Conservation (phyloP, 768 basidiomycete species). For the Polyporus arcularius region DNA sequence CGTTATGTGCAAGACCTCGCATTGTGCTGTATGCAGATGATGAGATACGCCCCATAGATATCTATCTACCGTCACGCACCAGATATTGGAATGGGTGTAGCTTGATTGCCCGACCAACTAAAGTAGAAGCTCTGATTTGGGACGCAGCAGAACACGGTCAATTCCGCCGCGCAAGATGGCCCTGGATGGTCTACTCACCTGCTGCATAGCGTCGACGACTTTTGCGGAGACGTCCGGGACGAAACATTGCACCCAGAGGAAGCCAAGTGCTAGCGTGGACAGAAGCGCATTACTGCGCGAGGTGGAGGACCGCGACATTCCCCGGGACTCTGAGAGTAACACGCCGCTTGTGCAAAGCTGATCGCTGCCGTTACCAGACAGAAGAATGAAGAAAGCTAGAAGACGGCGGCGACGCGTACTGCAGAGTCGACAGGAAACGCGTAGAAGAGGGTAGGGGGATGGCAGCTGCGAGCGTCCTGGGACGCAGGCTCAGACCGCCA, state of each 20-base stretch:
- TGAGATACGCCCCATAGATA: neutral
- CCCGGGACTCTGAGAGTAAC: neutral
- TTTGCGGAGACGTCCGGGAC: constrained; percentile 7
- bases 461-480: no score
- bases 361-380: no score
- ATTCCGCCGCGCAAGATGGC: neutral
- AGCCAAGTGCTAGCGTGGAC: neutral
- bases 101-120: constrained; percentile 31
- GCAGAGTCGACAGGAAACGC: no score
- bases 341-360: no score
- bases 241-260: constrained; percentile 6
- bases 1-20: constrained; percentile 32
- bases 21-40: constrained; percentile 30
- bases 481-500: no score
- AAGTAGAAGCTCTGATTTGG: constrained; percentile 32
- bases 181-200: constrained; percentile 11
- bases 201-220: constrained; percentile 5
- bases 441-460: no score
- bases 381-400: no score
- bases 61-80: constrained; percentile 19
- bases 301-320: neutral
- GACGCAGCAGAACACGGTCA: neutral
- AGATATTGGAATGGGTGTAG: constrained; percentile 34
- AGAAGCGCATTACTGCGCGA: constrained; percentile 1
- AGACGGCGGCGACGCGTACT: no score